phyloP scores from a whole-genome alignment of 257 asterid genomes.

The Eucommia ulmoides region DNA sequence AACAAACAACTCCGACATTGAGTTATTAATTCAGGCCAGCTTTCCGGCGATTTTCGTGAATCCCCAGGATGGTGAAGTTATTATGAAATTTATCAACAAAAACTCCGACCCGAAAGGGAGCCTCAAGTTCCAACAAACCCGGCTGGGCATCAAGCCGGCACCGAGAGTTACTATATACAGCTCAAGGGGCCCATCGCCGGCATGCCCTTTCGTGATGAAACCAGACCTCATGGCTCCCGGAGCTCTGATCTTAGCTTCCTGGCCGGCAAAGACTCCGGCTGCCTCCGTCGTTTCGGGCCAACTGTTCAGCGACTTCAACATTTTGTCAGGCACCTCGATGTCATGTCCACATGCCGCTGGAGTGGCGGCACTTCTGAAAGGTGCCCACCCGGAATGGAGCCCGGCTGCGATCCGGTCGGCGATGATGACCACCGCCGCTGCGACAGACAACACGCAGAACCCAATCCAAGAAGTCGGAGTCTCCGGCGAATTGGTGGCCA shows the following conservation, averaged over 20 bases:
- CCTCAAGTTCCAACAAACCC: too few relatives aligned
- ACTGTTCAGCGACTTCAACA: not conserved
- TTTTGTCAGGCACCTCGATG: not conserved
- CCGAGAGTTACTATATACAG: not conserved
- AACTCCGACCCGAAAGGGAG: too few relatives aligned
- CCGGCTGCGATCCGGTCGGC: not conserved
- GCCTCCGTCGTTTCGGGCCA: not conserved
- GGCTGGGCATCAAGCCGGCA: too few relatives aligned
- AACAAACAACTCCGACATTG: not conserved
- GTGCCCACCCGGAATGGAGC: not conserved
- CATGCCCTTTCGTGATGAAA: not conserved
- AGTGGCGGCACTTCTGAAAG: not conserved
- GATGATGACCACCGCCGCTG: not conserved
- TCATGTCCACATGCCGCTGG: not conserved
- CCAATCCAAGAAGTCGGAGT: too few relatives aligned
- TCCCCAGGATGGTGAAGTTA: not conserved
- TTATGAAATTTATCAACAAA: too few relatives aligned
- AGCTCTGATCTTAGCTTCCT: too few relatives aligned
- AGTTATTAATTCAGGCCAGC: not conserved
- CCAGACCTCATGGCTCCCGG: not conserved
- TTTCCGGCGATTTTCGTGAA: not conserved
- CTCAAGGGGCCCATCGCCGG: not conserved
- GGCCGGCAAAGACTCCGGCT: not conserved
- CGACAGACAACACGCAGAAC: not conserved
- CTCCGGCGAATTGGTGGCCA: too few relatives aligned